Evolutionary conservation across 352 stramenopile species (phyloP), one percentile per base, ranked within the genome.

Genomic region (Phytophthora parvispora): DNA sequence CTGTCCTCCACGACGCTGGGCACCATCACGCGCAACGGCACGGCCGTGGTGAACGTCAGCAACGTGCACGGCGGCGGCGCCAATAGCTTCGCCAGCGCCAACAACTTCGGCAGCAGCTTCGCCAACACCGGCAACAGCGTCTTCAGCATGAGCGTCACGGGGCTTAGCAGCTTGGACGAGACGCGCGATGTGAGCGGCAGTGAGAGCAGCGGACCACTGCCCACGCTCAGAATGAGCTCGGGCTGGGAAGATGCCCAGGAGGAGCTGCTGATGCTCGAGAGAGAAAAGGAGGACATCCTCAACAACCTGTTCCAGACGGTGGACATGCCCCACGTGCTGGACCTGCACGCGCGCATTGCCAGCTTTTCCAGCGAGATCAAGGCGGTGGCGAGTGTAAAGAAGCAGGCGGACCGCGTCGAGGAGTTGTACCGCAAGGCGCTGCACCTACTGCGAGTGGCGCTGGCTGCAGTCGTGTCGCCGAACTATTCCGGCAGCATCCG

Each of bases 351-450:
- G 22, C 84, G 86, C 24, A 85, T 96, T 56, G 81, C 86, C 6
- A 80, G 91, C 40, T 92, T 86, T 56, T 83, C 83, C 5, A 92
- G 86, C 5, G 89, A 96, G 66, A 91, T 93, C 64, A 90, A 93
- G 61, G 89, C 89, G 0, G 85, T 86, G 31, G 75, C 91, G 47
- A 91, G 79, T 53, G 84, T 92, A 3, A 77, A 86, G 57, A 92
- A 92, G 57, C 89, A 96, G 67, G 81, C 93, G 6, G 84, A 94
- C n/a, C 75, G 81, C 9, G 78, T 84, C 22, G 83, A 90, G 50
- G 77, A 72, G 13, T 72, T 90, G 72, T 96, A 94, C 61, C 87
- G 89, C 53, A 86, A 94, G 68, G 87, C 87, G 7, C 71, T 95
- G 53, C 73, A 93, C 27, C 49, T 93, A 32, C 74, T 96, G n/a